A percentile compares a stretch with the other conserved stretches of the same genome.
Conservation (phyloP, 2,329 filamentous ascomycete genomes). For the Didymella arachidicola region DNA sequence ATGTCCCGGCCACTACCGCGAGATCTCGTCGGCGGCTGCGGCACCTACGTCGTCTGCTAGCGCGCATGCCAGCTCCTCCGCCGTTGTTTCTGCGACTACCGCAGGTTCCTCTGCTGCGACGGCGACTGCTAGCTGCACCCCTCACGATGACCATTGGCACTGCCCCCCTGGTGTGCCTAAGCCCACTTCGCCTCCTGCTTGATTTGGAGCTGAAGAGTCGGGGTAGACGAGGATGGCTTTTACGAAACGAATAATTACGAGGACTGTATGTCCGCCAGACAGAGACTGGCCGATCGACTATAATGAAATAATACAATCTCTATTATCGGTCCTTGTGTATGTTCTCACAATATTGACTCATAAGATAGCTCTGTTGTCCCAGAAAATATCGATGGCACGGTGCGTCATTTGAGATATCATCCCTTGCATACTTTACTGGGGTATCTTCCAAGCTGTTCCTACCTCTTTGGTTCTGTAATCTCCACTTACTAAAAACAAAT, state of each 20-base stretch:
- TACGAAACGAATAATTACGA: background rate
- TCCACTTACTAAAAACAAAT: too few relatives aligned
- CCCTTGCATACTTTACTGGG: too few relatives aligned
- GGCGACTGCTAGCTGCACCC: conserved; percentile 26
- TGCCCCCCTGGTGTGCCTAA: conserved; percentile 37
- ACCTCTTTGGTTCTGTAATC: too few relatives aligned
- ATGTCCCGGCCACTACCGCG: conserved; percentile 59
- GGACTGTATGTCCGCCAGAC: background rate
- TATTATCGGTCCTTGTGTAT: too few relatives aligned
- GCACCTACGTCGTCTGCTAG: conserved; percentile 10
- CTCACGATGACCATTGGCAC: conserved; percentile 39
- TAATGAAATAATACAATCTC: background rate
- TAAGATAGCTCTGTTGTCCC: too few relatives aligned
- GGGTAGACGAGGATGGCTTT: background rate
- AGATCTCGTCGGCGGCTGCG: conserved; percentile 18
- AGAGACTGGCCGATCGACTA: background rate
- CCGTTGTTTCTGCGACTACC: conserved; percentile 5
- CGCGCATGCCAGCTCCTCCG: conserved; percentile 11
- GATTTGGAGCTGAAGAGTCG: background rate
- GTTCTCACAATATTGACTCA: too few relatives aligned
- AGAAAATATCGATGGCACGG: too few relatives aligned
- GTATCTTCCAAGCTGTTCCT: too few relatives aligned
- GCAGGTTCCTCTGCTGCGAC: conserved; percentile 6
- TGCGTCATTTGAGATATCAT: too few relatives aligned
- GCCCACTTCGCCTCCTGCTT: conserved; percentile 33